Percentiles rank a stretch among this genome's conserved stretches.
These are phyloP conservation scores for Blastomyces parvus DNA, from an alignment of 2,329 filamentous ascomycete genomes.

Conservation along the genomic window DNA sequence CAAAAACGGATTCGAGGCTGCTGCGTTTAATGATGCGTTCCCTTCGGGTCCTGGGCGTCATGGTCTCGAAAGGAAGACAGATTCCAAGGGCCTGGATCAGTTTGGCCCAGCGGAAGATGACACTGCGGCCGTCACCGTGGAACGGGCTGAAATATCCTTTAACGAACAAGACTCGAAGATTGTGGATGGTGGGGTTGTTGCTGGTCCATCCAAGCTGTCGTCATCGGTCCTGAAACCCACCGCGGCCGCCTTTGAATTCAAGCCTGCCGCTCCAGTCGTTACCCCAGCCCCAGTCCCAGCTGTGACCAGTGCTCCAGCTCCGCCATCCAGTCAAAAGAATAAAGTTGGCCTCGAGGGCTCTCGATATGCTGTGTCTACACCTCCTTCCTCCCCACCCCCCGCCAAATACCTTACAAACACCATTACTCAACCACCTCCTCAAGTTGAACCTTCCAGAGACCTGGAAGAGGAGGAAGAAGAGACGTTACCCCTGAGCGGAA, in stretches of 20 bases:
- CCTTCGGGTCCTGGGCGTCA: constrained; percentile 29
- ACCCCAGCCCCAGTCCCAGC: constrained; percentile 14
- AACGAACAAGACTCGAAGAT: background rate
- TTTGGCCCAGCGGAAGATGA: background rate
- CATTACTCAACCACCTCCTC: constrained; percentile 12
- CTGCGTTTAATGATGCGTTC: constrained; percentile 44
- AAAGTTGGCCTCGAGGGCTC: constrained; percentile 27
- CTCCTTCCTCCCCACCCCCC: constrained; percentile 17
- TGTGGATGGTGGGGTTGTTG: background rate
- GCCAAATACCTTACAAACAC: constrained; percentile 8
- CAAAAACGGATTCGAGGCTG: constrained; percentile 36
- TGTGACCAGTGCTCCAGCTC: too few relatives aligned
- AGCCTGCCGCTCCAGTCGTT: constrained; percentile 22
- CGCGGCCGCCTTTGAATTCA: constrained; percentile 57
- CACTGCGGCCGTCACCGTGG: background rate
- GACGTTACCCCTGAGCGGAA: constrained; percentile 6
- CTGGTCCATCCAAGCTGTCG: background rate
- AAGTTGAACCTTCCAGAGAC: constrained; percentile 3
- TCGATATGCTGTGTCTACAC: constrained; percentile 26
- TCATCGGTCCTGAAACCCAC: constrained; percentile 13
- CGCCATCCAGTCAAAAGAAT: constrained; percentile 11
- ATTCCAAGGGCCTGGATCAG: background rate
- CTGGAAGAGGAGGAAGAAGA: constrained; percentile 6
- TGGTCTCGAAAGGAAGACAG: constrained; percentile 2
- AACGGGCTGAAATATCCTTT: background rate